A percentile compares a stretch with the other conserved stretches of the same genome.
Evolutionary conservation across 331 rosid species (phyloP).

Genomic region (Arachis monticola): DNA sequence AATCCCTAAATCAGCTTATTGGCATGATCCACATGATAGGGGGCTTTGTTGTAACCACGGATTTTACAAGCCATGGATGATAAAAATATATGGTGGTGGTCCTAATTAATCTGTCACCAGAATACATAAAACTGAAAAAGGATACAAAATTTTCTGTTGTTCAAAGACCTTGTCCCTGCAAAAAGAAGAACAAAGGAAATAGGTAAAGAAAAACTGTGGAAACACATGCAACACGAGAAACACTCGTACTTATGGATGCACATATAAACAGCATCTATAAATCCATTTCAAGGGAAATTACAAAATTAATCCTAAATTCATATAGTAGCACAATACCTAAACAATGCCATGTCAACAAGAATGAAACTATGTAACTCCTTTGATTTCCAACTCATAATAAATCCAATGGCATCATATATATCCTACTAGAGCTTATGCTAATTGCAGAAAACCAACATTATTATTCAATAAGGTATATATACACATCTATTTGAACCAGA

Average conservation of each 20-base stretch:
- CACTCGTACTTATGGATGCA: neutral
- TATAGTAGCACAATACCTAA: neutral
- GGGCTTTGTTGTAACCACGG: neutral
- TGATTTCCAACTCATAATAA: conserved; percentile 1
- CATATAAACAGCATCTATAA: conserved; percentile 1
- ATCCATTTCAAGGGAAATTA: conserved; percentile 10
- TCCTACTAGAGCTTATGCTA: conserved; percentile 10
- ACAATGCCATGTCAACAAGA: neutral
- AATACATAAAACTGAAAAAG: conserved; percentile 49
- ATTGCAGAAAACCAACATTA: conserved; percentile 17
- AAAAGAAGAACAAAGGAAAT: conserved; percentile 18
- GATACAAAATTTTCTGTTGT: conserved; percentile 89
- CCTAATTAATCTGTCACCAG: neutral
- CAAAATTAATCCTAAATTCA: conserved; percentile 8
- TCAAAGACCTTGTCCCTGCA: conserved; percentile 95
- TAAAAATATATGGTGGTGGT: neutral
- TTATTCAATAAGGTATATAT: neutral
- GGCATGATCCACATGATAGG: neutral
- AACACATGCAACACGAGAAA: conserved; percentile 27
- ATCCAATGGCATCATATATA: conserved; percentile 4
- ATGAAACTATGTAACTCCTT: conserved; percentile 19
- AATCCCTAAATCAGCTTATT: neutral
- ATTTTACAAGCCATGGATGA: conserved; percentile 28
- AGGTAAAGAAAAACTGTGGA: neutral
- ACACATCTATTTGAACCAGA: conserved; percentile 12